These are phyloP conservation scores for Lactarius hatsudake DNA, from an alignment of 768 basidiomycete genomes.

Conservation along the genomic window DNA sequence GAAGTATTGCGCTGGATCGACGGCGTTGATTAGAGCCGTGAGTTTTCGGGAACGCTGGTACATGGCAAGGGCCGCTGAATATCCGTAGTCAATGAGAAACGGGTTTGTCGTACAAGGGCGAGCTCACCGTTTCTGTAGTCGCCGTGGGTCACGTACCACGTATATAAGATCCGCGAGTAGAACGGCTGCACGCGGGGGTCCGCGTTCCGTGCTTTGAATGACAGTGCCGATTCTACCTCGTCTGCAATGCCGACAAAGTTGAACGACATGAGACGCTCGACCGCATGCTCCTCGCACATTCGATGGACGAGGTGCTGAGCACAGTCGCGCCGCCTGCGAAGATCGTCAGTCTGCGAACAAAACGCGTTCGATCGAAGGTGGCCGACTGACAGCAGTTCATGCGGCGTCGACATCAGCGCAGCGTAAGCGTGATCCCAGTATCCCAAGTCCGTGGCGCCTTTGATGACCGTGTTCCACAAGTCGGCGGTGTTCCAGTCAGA, in stretches of 20 bases:
- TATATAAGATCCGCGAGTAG: conserved; percentile 90
- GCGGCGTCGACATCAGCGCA: conserved; percentile 68
- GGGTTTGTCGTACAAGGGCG: background rate
- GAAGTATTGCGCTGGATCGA: conserved; percentile 37
- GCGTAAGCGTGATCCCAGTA: conserved; percentile 88
- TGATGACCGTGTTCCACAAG: conserved; percentile 79
- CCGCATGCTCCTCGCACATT: conserved; percentile 89
- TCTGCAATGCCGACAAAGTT: conserved; percentile 82
- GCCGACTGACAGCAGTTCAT: conserved; percentile 68
- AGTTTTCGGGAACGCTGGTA: conserved; percentile 87
- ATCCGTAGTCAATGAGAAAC: conserved; percentile 2
- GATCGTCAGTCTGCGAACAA: conserved; percentile 4
- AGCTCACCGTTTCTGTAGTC: conserved; percentile 88
- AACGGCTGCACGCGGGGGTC: conserved; percentile 83
- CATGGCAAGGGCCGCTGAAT: conserved; percentile 84
- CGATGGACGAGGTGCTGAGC: conserved; percentile 79
- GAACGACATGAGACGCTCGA: conserved; percentile 73
- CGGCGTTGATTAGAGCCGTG: conserved; percentile 39
- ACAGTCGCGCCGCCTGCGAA: conserved; percentile 72
- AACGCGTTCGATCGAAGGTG: no score
- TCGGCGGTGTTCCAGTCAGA: conserved; percentile 52
- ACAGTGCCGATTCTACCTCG: conserved; percentile 83
- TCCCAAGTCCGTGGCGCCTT: conserved; percentile 68
- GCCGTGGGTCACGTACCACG: conserved; percentile 84
- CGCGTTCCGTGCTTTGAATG: conserved; percentile 91